A percentile compares a stretch with the other conserved stretches of the same genome.
These are phyloP conservation scores for Gnetum montanum DNA, from an alignment of 75 land plant genomes.

Conservation along the genomic window DNA sequence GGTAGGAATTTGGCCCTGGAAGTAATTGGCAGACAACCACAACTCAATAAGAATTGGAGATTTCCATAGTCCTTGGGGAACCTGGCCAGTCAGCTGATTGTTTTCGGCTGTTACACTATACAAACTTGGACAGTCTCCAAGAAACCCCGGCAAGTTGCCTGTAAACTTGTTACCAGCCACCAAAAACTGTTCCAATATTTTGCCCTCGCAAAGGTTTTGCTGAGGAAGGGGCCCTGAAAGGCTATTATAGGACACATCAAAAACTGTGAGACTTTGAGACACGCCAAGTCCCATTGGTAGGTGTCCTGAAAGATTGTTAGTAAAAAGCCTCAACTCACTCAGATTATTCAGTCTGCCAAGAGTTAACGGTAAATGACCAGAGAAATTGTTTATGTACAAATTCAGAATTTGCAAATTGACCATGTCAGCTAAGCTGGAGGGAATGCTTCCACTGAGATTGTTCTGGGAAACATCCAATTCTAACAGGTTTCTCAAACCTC, in stretches of 20 bases:
- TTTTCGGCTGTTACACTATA: conserved; percentile 6
- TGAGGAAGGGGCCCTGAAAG: conserved; percentile 37
- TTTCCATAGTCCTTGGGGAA: conserved; percentile 27
- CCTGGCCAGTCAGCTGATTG: conserved; percentile 23
- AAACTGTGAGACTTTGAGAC: conserved; percentile 8
- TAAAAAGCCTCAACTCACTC: conserved; percentile 16
- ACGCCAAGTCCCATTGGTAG: conserved; percentile 27
- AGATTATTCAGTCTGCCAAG: conserved; percentile 17
- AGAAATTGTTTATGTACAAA: conserved; percentile 18
- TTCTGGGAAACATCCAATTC: conserved; percentile 10
- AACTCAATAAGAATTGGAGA: conserved; percentile 12
- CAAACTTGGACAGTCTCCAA: conserved; percentile 19
- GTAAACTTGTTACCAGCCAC: conserved; percentile 32
- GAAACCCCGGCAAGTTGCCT: conserved; percentile 28
- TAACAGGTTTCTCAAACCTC: conserved; percentile 8
- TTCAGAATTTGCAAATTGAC: conserved; percentile 7
- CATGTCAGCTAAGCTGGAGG: conserved; percentile 24
- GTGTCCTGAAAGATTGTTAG: conserved; percentile 22
- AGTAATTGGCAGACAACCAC: conserved; percentile 25
- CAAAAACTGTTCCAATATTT: conserved; percentile 9
- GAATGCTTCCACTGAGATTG: conserved; percentile 20
- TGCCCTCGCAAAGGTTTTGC: conserved; percentile 20
- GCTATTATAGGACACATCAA: conserved; percentile 33
- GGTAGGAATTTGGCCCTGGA: conserved; percentile 44
- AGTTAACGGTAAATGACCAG: conserved; percentile 27